Evolutionary conservation across 2,329 filamentous ascomycete species (phyloP).

Genomic region (Verticillium isaacii): DNA sequence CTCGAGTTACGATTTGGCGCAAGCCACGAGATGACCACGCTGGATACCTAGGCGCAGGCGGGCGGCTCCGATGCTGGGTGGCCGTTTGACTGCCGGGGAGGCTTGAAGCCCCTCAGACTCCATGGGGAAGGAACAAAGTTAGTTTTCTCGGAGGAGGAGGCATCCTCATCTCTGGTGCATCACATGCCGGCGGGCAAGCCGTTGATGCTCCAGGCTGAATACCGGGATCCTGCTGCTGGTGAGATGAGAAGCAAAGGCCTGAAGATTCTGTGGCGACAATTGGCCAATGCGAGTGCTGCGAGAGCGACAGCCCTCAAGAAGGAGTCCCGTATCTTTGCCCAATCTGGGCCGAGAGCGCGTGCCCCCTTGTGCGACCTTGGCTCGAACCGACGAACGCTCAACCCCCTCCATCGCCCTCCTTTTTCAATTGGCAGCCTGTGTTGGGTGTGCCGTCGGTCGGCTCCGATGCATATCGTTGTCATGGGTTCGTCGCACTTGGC

Average conservation of each 20-base stretch:
- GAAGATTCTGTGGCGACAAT: background rate
- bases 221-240: background rate
- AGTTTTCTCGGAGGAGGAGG: background rate
- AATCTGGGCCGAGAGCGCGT: conserved; percentile 1
- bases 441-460: background rate
- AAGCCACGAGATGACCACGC: background rate
- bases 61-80: background rate
- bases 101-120: background rate
- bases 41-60: background rate
- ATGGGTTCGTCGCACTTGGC: background rate
- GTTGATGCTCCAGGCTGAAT: background rate
- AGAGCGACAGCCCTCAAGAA: background rate
- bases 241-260: background rate
- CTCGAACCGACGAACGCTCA: background rate
- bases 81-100: background rate
- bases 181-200: background rate
- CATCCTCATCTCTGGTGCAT: background rate
- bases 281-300: background rate
- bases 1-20: background rate
- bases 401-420: background rate
- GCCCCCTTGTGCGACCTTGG: background rate
- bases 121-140: background rate
- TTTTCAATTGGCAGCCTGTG: background rate
- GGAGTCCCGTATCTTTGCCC: conserved; percentile 1
- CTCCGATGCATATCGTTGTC: background rate